Base-by-base conservation (phyloP, 2,329 filamentous ascomycete genomes). In the Monosporascus sp. region DNA sequence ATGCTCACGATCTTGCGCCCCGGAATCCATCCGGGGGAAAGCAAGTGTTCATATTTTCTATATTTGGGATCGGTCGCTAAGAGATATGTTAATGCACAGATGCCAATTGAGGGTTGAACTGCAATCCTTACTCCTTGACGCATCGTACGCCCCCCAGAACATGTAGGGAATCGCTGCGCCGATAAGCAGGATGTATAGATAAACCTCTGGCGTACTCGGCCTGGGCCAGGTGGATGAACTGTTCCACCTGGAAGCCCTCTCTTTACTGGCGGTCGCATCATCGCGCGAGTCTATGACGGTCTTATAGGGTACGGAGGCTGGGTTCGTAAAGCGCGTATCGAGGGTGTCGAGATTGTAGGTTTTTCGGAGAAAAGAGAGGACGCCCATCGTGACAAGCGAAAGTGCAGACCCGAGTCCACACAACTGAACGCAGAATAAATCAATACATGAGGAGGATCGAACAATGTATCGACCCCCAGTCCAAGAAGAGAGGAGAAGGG, bases 21-120 rank as follows among this genome's bases (percentile, higher is more conserved):
- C 7, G 88, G 88, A 53, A 99, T 88, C 94, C 94, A 99, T 61
- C 94, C 95, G 8, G 85, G 79, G 2, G 84, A 85, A 17, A 99
- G 81, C 40, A 86, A 76, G 55, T 77, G 76, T 56, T 87, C 80
- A 67, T 86, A 97, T 61, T 86, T 88, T 54, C 79, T 69, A 68
- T 94, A 99, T 61, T 88, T 85, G 5, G 90, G 89, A 68, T 97
- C 88, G 37, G 85, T 86, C 55, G 87, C 91, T 96, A 66, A 7
- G 31, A 37, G 48, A 36, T 11, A 11, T 24, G 51, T 70, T 56
- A 67, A 60, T 14, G 11, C 40, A 26, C 17, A n/a, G 14, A 26
- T 22, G 16, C 17, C 36, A 11, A 49, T 27, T 26, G 31, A 37
- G 37, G 17, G 14, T 43, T 6, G 14, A 14, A 44, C 7, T 44